Base-by-base conservation (phyloP, 1,284 basidiomycete species). In the Leccinum fuscescens region DNA sequence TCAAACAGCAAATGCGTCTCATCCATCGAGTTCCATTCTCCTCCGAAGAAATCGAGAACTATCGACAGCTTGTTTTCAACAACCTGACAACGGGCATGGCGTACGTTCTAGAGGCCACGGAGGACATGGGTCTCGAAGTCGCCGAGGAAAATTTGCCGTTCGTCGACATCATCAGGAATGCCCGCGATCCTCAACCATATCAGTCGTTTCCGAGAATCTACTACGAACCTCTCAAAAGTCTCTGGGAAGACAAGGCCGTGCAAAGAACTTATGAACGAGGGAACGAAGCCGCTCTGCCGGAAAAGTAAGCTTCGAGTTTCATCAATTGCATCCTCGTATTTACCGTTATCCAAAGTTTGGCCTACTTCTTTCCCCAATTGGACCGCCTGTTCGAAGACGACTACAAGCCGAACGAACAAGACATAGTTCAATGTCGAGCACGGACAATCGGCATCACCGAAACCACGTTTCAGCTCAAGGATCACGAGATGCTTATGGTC, bases 371-470 rank as follows among this genome's bases (percentile, higher is more conserved):
- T 72, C 76, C 84, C 0, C 82, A 90, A 56, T 77, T 98, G 22
- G 86, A 90, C 56, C 86, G 93, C 5, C 77, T 98, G n/a, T 96
- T 94, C 72, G 76, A 82, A 48, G 81, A 85, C 1, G 70, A 74
- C 1, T 98, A 93, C 70, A 72, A 76, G 48, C 95, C 95, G 3
- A 85, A 82, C 1, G 86, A 92, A 63, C 88, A 92, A 69, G 90
- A 95, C 72, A 95, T 97, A 64, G 85, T 97, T 39, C 89, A 88
- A 37, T 90, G 89, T 64, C 82, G 94, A 61, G 90, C 91, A 56
- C 89, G 94, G 67, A 96, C 94, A 37, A 93, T 93, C 24, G 94
- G 95, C 35, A 97, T 98, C 71, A 93, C 90, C n/a, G 94, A 97
- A 76, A 97, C 93, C 1, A 85, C 86, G 22, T 97, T 98, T 76